Percentiles rank a stretch among this genome's conserved stretches.
These are phyloP conservation scores for Dothideomycetidae sp. DNA, from an alignment of 2,329 filamentous ascomycete genomes.

Conservation along the genomic window DNA sequence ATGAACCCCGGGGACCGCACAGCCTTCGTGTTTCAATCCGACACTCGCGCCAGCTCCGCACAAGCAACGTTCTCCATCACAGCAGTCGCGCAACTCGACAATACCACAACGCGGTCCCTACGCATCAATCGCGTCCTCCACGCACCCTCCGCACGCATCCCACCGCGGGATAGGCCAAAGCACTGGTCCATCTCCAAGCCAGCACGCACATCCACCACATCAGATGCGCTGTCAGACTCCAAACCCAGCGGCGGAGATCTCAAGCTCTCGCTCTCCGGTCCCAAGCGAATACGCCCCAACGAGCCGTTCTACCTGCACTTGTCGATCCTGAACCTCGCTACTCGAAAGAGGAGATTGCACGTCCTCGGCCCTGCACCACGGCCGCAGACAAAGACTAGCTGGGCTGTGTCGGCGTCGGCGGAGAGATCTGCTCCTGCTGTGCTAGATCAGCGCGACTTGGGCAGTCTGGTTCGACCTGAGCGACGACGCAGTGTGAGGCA, in stretches of 20 bases:
- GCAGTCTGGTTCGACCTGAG: not conserved
- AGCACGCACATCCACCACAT: slow-evolving; percentile 1
- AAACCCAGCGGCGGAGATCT: slow-evolving; percentile 1
- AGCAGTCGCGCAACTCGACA: not conserved
- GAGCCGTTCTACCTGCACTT: slow-evolving; percentile 1
- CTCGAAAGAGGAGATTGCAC: slow-evolving; percentile 1
- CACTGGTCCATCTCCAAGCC: slow-evolving; percentile 5
- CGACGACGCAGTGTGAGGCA: not conserved
- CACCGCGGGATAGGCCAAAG: slow-evolving; percentile 2
- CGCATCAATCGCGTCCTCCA: not conserved
- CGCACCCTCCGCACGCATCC: not conserved
- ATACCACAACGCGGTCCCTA: not conserved
- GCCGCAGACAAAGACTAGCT: not conserved
- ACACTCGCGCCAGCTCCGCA: not conserved
- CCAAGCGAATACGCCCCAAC: slow-evolving; percentile 1
- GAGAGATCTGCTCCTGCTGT: too few species aligned
- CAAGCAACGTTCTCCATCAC: not conserved
- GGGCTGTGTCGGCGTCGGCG: too few species aligned
- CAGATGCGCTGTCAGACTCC: too few species aligned
- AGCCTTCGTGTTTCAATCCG: slow-evolving; percentile 2
- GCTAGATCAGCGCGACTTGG: not conserved
- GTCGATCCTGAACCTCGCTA: slow-evolving; percentile 1
- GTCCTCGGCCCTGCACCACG: slow-evolving; percentile 2
- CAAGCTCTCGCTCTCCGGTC: slow-evolving; percentile 3
- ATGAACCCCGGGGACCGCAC: slow-evolving; percentile 4